These are phyloP conservation scores for Aureobasidium sp. DNA, from an alignment of 2,329 filamentous ascomycete genomes.

Conservation along the genomic window DNA sequence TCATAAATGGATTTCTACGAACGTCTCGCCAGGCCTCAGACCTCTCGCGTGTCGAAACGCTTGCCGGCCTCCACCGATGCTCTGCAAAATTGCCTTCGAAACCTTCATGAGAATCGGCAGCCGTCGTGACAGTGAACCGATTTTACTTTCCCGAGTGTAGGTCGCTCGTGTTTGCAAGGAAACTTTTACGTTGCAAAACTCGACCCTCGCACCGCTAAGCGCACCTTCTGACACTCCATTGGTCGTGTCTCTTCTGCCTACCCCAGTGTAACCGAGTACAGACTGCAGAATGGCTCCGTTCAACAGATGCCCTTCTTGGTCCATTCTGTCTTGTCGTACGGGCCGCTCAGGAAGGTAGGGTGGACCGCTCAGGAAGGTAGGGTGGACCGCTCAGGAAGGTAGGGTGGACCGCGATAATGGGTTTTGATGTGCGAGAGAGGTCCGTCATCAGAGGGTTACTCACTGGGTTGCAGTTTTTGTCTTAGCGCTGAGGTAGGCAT, in stretches of 20 bases:
- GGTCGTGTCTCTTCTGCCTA: not conserved
- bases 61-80: not conserved
- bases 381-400: not conserved
- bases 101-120: not conserved
- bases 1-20: slow-evolving; percentile 7
- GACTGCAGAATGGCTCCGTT: slow-evolving; percentile 9
- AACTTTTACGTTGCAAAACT: slow-evolving; percentile 10
- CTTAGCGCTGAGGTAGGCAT: slow-evolving; percentile 6
- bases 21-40: slow-evolving; percentile 3
- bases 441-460: slow-evolving; percentile 7
- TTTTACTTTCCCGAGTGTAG: slow-evolving; percentile 8
- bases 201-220: slow-evolving; percentile 9
- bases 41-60: slow-evolving; percentile 10
- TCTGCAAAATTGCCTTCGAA: slow-evolving; percentile 2
- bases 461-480: slow-evolving; percentile 3
- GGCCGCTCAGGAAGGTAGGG: not conserved
- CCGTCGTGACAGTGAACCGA: not conserved
- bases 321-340: not conserved
- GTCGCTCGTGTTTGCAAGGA: not conserved
- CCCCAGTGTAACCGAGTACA: slow-evolving; percentile 2
- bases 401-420: not conserved
- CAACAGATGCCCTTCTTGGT: not conserved
- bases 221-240: not conserved
- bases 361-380: too few species aligned
- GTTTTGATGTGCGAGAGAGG: not conserved